Evolutionary conservation across 2,329 filamentous ascomycete species (phyloP), one percentile per base, ranked within the genome.

Genomic region (Akanthomyces muscarius): DNA sequence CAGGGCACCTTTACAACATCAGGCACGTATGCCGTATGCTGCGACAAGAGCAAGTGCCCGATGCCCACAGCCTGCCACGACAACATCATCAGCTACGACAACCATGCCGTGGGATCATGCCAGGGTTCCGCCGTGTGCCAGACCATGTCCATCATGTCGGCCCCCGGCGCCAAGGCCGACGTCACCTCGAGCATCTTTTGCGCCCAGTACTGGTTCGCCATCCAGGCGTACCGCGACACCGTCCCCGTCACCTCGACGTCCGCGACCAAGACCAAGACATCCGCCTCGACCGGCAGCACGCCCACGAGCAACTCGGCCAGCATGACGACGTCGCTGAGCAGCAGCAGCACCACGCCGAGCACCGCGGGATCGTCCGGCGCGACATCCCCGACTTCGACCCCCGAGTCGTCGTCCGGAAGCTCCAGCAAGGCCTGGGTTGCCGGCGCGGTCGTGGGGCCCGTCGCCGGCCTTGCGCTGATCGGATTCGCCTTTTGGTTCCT

Each of bases 181-280:
- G 38, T 62, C 18, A 55, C 51, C 11, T 62, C 59, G 59, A 62
- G 59, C 59, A 62, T 62, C 28, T 62, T 62, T 21, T 62, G 59
- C 59, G 59, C 59, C 14, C 59, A 47, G 48, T 53, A 54, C 59
- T 62, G 59, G 59, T 55, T 48, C 28, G 59, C 59, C 42, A 7
- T 54, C 33, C 50, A 62, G n/a, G 59, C 50, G 16, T 62, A 54
- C 33, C 59, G 59, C 59, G 59, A 62, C 59, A 62, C 59, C 38
- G 41, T 36, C 14, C 41, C 41, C 51, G 59, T 62, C 45, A 54
- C 48, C 11, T 13, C 41, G 10, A 14, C 58, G n/a, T 28, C 58
- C 11, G 14, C 58, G 8, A 54, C 50, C 18, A 53, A 21, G 28
- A 47, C 58, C 18, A 52, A 23, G 23, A 25, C 47, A 16, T 54